These are phyloP conservation scores for Talaromyces funiculosus DNA, from an alignment of 2,329 filamentous ascomycete genomes.

Conservation along the genomic window DNA sequence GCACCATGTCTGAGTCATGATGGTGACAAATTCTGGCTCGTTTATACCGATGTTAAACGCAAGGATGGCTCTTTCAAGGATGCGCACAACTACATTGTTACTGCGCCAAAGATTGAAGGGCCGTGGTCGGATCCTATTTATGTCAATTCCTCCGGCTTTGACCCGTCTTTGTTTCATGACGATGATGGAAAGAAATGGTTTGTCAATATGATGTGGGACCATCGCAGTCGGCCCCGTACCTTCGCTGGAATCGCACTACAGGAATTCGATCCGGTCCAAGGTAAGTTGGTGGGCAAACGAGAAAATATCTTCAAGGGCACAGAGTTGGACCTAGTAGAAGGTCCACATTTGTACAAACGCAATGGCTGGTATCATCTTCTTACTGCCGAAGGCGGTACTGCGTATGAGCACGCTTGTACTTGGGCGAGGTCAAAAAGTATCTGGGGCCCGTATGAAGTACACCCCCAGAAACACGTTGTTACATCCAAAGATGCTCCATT, in stretches of 20 bases:
- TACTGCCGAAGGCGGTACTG: slow-evolving; percentile 48
- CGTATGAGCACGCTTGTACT: slow-evolving; percentile 45
- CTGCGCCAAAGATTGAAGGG: slow-evolving; percentile 30
- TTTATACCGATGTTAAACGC: slow-evolving; percentile 49
- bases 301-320: slow-evolving; percentile 14
- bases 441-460: slow-evolving; percentile 45
- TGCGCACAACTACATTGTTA: slow-evolving; percentile 48
- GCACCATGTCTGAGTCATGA: slow-evolving; percentile 44
- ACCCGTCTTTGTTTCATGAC: slow-evolving; percentile 54
- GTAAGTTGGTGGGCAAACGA: slow-evolving; percentile 8
- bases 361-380: slow-evolving; percentile 49
- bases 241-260: slow-evolving; percentile 13
- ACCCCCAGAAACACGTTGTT: slow-evolving; percentile 43
- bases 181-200: slow-evolving; percentile 14
- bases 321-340: slow-evolving; percentile 32
- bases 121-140: slow-evolving; percentile 47
- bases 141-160: slow-evolving; percentile 49
- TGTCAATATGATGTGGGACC: slow-evolving; percentile 14
- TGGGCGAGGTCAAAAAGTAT: slow-evolving; percentile 43
- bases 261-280: slow-evolving; percentile 9
- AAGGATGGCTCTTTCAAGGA: slow-evolving; percentile 63
- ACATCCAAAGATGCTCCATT: slow-evolving; percentile 25
- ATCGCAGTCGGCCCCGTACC: neutral
- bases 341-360: slow-evolving; percentile 48
- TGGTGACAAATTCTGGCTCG: slow-evolving; percentile 40